Conservation (phyloP, 2,329 filamentous ascomycete species). For the Podosphaera xanthii region DNA sequence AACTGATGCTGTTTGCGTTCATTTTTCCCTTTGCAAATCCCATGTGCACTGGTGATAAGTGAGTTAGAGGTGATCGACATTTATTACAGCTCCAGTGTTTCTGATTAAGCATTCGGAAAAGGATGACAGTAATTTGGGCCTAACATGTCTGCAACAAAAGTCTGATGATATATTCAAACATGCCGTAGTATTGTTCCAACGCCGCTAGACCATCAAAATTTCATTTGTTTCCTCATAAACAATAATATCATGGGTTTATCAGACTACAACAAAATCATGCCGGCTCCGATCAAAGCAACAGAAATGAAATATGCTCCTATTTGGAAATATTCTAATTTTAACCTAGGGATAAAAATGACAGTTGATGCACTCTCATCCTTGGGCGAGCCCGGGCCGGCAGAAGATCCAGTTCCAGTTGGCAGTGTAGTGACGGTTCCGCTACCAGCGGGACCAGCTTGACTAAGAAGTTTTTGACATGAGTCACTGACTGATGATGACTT, state of each 20-base stretch:
- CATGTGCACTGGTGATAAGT: too few species aligned
- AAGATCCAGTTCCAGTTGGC: slow-evolving; percentile 19
- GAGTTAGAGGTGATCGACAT: too few species aligned
- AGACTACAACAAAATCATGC: slow-evolving; percentile 29
- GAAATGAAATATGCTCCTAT: slow-evolving; percentile 26
- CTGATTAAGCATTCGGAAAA: too few species aligned
- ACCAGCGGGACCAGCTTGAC: slow-evolving; percentile 37
- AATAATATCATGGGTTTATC: not conserved
- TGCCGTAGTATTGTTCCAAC: too few species aligned
- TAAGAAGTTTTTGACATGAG: slow-evolving; percentile 34
- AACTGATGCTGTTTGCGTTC: too few species aligned
- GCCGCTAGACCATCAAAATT: too few species aligned
- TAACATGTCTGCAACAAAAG: too few species aligned
- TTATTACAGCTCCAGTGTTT: too few species aligned
- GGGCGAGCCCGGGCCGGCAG: slow-evolving; percentile 12
- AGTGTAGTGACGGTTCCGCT: slow-evolving; percentile 29
- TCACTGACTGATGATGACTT: slow-evolving; percentile 24
- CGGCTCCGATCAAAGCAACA: slow-evolving; percentile 26
- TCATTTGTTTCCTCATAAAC: too few species aligned
- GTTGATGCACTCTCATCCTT: slow-evolving; percentile 17
- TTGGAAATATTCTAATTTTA: slow-evolving; percentile 23
- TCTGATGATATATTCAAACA: too few species aligned
- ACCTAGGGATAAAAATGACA: slow-evolving; percentile 21
- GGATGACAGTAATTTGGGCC: too few species aligned
- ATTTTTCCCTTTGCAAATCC: too few species aligned